Conservation (phyloP, 352 stramenopile species). For the Phytophthora gonapodyides region DNA sequence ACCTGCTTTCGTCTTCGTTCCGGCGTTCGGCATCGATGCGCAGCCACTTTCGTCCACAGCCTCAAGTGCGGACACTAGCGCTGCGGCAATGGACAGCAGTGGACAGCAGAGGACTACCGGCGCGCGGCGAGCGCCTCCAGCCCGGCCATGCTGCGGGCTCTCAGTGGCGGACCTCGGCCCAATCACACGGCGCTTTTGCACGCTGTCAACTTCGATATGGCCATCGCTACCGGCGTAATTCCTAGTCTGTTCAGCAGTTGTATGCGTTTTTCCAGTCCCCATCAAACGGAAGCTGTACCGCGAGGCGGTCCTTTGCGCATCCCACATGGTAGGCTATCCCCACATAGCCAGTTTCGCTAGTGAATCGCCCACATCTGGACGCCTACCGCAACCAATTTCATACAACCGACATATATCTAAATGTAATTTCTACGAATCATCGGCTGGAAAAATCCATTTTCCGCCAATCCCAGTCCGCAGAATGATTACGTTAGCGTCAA, state of each 20-base stretch:
- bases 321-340: constrained; percentile 2
- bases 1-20: too few relatives aligned
- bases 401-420: neutral
- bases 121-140: too few relatives aligned
- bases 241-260: neutral
- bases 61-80: too few relatives aligned
- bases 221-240: neutral
- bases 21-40: too few relatives aligned
- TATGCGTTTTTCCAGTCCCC: neutral
- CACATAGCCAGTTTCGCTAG: constrained; percentile 2
- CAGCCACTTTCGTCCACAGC: too few relatives aligned
- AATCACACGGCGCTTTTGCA: constrained; percentile 28
- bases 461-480: neutral
- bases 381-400: neutral
- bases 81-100: too few relatives aligned
- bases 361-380: constrained; percentile 3
- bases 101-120: too few relatives aligned
- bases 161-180: constrained; percentile 19
- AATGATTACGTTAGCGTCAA: constrained; percentile 11
- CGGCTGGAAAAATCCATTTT: neutral
- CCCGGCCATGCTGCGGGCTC: neutral
- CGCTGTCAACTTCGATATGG: constrained; percentile 34
- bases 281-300: neutral
- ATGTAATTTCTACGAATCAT: constrained; percentile 7
- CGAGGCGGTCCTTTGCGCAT: neutral